Percentiles rank a stretch among this genome's conserved stretches.
These are phyloP conservation scores for Allantophomopsis cytisporea DNA, from an alignment of 2,329 filamentous ascomycete genomes.

Conservation along the genomic window DNA sequence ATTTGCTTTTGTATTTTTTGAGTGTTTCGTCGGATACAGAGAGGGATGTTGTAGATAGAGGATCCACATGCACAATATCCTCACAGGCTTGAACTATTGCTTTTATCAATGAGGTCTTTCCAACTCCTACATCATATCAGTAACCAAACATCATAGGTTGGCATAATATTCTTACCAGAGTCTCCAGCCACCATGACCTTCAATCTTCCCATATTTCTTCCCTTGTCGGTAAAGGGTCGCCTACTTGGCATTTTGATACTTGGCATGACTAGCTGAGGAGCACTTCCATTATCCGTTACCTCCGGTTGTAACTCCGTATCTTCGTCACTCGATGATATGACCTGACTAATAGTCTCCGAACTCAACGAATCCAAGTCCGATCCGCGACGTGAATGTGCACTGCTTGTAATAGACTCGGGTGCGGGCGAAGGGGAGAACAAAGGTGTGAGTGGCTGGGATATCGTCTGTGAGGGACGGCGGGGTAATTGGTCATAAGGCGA, in stretches of 20 bases:
- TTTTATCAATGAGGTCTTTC: constrained; percentile 82
- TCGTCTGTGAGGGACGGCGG: constrained; percentile 17
- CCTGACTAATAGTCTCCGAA: constrained; percentile 25
- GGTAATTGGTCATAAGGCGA: constrained; percentile 12
- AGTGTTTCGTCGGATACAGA: constrained; percentile 13
- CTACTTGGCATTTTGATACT: constrained; percentile 84
- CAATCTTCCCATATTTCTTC: constrained; percentile 70
- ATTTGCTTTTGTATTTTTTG: constrained; percentile 13
- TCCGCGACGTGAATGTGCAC: constrained; percentile 35
- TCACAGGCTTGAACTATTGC: constrained; percentile 77
- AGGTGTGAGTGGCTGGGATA: constrained; percentile 31
- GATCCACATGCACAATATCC: constrained; percentile 87
- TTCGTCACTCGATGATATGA: constrained; percentile 17
- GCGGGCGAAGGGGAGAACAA: constrained; percentile 25
- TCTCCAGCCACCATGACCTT: constrained; percentile 81
- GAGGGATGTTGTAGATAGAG: constrained; percentile 20
- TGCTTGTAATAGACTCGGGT: constrained; percentile 29
- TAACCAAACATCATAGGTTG: neutral
- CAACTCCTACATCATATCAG: constrained; percentile 42
- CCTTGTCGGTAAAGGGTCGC: constrained; percentile 78
- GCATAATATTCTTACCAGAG: constrained; percentile 39
- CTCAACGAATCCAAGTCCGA: constrained; percentile 34
- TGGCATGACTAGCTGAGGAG: constrained; percentile 91
- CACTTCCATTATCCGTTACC: constrained; percentile 34
- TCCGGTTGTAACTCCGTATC: constrained; percentile 28